A percentile compares a stretch with the other conserved stretches of the same genome.
Conservation (phyloP, 768 basidiomycete genomes). For the Hemileccinum rubropunctum region DNA sequence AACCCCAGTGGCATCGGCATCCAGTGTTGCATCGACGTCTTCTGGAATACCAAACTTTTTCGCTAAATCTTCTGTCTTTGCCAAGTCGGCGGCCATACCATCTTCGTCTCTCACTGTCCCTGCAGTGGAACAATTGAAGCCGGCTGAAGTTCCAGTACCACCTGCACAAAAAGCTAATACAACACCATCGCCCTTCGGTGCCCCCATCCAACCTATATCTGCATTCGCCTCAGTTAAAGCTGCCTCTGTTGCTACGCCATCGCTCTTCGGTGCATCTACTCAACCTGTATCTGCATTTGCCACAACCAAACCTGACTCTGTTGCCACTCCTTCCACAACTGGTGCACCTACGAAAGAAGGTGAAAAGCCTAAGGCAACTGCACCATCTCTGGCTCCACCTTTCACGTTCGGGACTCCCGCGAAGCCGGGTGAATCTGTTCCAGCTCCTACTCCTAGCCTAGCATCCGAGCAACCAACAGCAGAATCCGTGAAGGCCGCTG, state of each 20-base stretch:
- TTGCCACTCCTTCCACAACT: conserved; percentile 5
- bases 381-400: conserved; percentile 12
- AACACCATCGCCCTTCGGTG: conserved; percentile 11
- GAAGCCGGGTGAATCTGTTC: conserved; percentile 20
- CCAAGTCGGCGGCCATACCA: conserved; percentile 33
- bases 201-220: too few relatives aligned
- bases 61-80: conserved; percentile 45
- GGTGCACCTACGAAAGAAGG: conserved; percentile 12
- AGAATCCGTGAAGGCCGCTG: conserved; percentile 6
- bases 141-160: neutral
- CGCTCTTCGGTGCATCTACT: conserved; percentile 5
- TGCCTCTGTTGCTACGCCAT: neutral
- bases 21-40: conserved; percentile 3
- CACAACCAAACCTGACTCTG: conserved; percentile 1
- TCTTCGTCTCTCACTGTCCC: conserved; percentile 22
- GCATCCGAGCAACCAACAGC: conserved; percentile 10
- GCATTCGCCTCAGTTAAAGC: too few relatives aligned
- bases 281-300: conserved; percentile 7
- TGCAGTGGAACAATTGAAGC: conserved; percentile 13
- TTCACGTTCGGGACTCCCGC: conserved; percentile 30
- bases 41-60: conserved; percentile 63
- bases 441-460: conserved; percentile 2
- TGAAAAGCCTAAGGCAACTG: conserved; percentile 12
- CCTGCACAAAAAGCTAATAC: conserved; percentile 8
- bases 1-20: conserved; percentile 3